A percentile compares a stretch with the other conserved stretches of the same genome.
Conservation (phyloP, 2,329 filamentous ascomycete genomes). For the Daldinia sp. region DNA sequence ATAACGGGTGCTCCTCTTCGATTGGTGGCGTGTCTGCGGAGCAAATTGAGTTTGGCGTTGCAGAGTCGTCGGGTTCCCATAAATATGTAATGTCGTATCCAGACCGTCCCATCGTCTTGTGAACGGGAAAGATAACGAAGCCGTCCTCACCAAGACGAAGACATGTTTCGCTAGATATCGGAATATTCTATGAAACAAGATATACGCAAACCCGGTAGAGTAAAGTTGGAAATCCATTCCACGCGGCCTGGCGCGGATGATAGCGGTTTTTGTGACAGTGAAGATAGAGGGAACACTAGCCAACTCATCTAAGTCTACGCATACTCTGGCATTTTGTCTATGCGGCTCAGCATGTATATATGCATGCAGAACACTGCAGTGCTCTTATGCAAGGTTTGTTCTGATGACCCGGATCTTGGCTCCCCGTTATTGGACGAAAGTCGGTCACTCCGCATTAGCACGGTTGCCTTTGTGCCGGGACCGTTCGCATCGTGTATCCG, state of each 20-base stretch:
- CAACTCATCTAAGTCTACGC: neutral
- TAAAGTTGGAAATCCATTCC: neutral
- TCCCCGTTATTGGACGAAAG: constrained; percentile 21
- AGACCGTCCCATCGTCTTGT: constrained; percentile 34
- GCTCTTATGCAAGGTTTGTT: constrained; percentile 29
- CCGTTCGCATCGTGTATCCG: constrained; percentile 1
- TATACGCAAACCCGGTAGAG: neutral
- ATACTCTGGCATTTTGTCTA: neutral
- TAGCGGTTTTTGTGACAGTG: neutral
- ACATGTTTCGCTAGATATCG: constrained; percentile 14
- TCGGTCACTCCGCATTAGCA: constrained; percentile 27
- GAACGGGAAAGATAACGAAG: constrained; percentile 7
- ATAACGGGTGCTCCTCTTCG: constrained; percentile 31
- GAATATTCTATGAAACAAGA: constrained; percentile 6
- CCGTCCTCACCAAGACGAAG: neutral
- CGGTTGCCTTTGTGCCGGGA: constrained; percentile 28
- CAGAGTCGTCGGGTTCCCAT: constrained; percentile 25
- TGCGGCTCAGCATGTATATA: constrained; percentile 25
- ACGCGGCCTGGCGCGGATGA: neutral
- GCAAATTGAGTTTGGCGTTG: constrained; percentile 33
- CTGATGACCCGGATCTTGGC: constrained; percentile 27
- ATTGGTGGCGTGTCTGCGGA: constrained; percentile 31
- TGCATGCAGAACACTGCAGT: constrained; percentile 30
- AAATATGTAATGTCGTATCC: constrained; percentile 35
- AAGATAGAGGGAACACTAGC: neutral